phyloP scores from a whole-genome alignment of 768 basidiomycete species.

The Nevesoporus exiguus region DNA sequence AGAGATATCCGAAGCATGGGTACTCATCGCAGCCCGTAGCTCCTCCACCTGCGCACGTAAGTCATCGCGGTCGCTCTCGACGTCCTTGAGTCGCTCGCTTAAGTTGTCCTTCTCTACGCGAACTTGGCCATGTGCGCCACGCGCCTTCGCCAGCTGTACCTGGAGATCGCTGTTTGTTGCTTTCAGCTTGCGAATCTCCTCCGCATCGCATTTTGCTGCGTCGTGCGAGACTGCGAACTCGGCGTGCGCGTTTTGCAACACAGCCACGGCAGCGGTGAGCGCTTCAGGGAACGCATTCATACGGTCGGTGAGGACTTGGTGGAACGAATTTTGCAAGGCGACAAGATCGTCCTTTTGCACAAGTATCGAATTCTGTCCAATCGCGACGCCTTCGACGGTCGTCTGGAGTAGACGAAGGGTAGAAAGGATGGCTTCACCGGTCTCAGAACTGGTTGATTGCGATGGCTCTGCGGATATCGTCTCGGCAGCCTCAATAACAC shows the following conservation, averaged over 20 bases:
- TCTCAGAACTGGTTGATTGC: conserved; percentile 14
- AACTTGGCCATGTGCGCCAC: conserved; percentile 71
- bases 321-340: conserved; percentile 48
- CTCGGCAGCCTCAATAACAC: conserved; percentile 37
- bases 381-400: conserved; percentile 45
- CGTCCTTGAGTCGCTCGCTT: conserved; percentile 53
- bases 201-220: conserved; percentile 57
- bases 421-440: conserved; percentile 29
- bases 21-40: conserved; percentile 40
- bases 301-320: conserved; percentile 51
- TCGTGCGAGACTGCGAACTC: conserved; percentile 60
- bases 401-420: conserved; percentile 45
- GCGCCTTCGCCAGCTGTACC: conserved; percentile 70
- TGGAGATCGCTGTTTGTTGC: conserved; percentile 62
- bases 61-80: conserved; percentile 64
- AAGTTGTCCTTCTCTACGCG: conserved; percentile 80
- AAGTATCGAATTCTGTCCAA: conserved; percentile 48
- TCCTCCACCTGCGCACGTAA: conserved; percentile 56
- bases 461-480: conserved; percentile 17
- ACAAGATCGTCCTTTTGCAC: conserved; percentile 48
- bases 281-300: conserved; percentile 57
- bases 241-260: conserved; percentile 57
- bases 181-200: conserved; percentile 60
- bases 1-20: conserved; percentile 45
- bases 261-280: conserved; percentile 49